Conservation (phyloP, 1,284 basidiomycete genomes). For the Pulveroboletus sp. region DNA sequence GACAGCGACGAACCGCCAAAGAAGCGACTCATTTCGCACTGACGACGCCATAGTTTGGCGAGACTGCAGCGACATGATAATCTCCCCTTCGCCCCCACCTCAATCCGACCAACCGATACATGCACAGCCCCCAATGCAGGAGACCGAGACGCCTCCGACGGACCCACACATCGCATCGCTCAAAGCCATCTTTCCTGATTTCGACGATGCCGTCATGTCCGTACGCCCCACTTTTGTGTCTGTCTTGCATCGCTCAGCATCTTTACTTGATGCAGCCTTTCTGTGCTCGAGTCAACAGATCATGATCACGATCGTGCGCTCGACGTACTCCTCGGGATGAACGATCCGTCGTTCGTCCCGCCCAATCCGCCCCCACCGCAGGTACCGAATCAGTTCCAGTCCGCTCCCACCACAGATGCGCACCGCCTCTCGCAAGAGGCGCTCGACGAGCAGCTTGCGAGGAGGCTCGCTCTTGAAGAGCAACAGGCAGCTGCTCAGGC, state of each 20-base stretch:
- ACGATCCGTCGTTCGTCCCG: slow-evolving; percentile 68
- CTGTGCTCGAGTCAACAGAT: slow-evolving; percentile 65
- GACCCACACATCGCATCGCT: slow-evolving; percentile 57
- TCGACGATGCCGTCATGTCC: slow-evolving; percentile 67
- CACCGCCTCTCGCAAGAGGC: slow-evolving; percentile 56
- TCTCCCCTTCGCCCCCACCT: slow-evolving; percentile 20
- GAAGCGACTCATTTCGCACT: neutral
- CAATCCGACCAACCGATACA: neutral
- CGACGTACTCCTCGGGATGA: slow-evolving; percentile 76
- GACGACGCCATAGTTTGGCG: neutral
- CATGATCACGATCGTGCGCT: slow-evolving; percentile 71
- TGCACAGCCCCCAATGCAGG: slow-evolving; percentile 1
- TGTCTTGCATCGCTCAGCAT: slow-evolving; percentile 8
- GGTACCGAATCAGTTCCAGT: slow-evolving; percentile 1
- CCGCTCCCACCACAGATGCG: slow-evolving; percentile 16
- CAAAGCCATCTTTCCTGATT: slow-evolving; percentile 77
- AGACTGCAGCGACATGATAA: slow-evolving; percentile 22
- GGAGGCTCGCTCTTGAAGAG: slow-evolving; percentile 68
- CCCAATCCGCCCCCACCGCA: slow-evolving; percentile 19
- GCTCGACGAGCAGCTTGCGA: slow-evolving; percentile 74
- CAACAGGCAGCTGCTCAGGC: slow-evolving; percentile 45
- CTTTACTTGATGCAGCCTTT: slow-evolving; percentile 47
- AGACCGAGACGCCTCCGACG: neutral
- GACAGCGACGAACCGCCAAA: neutral
- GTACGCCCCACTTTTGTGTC: slow-evolving; percentile 27